These are phyloP conservation scores for Salix koriyanagi DNA, from an alignment of 345 rosid genomes.

Conservation along the genomic window DNA sequence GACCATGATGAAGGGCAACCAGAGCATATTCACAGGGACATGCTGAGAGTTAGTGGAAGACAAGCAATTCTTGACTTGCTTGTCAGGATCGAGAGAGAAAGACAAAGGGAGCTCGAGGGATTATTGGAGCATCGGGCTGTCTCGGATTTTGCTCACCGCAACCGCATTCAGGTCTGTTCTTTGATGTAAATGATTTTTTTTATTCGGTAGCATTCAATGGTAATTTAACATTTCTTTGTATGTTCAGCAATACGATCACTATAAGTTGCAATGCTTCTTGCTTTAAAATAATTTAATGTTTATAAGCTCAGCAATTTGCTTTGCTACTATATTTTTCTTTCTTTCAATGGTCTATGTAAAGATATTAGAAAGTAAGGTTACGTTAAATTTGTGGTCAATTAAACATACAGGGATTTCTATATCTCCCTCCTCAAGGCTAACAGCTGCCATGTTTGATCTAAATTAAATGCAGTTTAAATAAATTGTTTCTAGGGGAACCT, in stretches of 20 bases:
- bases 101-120: conserved; percentile 84
- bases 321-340: neutral
- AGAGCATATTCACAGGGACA: conserved; percentile 65
- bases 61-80: conserved; percentile 87
- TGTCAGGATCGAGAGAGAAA: conserved; percentile 80
- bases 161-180: conserved; percentile 82
- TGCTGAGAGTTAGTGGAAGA: conserved; percentile 83
- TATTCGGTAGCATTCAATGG: neutral
- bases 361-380: neutral
- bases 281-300: neutral
- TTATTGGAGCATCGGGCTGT: conserved; percentile 95
- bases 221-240: conserved; percentile 1
- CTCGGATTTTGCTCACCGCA: conserved; percentile 98
- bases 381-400: neutral
- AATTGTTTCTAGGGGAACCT: neutral
- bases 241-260: neutral
- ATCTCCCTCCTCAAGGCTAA: neutral
- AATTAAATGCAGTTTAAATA: neutral
- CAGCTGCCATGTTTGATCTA: neutral
- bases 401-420: neutral
- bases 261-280: neutral
- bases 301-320: neutral
- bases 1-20: conserved; percentile 72
- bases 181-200: conserved; percentile 1
- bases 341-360: neutral